Evolutionary conservation across 176 grass and related monocot species (phyloP).

Genomic region (Oryza glaberrima): DNA sequence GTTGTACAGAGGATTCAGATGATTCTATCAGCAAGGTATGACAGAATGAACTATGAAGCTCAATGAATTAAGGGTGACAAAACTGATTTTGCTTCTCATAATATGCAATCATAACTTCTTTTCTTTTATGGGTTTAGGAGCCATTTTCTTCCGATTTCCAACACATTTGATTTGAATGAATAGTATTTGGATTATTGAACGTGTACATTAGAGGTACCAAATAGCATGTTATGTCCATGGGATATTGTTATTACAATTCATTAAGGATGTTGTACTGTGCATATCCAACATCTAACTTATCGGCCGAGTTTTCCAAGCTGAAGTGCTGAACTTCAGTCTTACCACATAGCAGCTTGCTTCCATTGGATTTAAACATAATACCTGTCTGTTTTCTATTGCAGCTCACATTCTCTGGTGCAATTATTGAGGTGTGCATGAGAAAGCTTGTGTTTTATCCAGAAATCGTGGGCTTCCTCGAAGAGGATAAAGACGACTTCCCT

Average conservation of each 20-base stretch:
- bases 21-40: slow-evolving; percentile 92
- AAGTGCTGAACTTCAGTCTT: slow-evolving; percentile 2
- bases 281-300: background rate
- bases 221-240: background rate
- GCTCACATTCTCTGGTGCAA: slow-evolving; percentile 84
- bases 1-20: slow-evolving; percentile 97
- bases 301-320: background rate
- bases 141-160: background rate
- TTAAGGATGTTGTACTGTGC: slow-evolving; percentile 4
- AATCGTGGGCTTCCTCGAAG: slow-evolving; percentile 82
- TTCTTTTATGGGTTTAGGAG: background rate
- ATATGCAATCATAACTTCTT: background rate
- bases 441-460: slow-evolving; percentile 97
- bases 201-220: background rate
- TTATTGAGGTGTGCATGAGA: slow-evolving; percentile 99
- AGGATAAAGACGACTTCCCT: slow-evolving; percentile 89
- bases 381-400: slow-evolving; percentile 45
- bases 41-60: slow-evolving; percentile 17
- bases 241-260: background rate
- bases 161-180: background rate
- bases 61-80: slow-evolving; percentile 8
- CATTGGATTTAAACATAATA: slow-evolving; percentile 1
- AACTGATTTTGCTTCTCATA: slow-evolving; percentile 27
- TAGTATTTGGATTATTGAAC: background rate
- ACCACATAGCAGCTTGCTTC: background rate